Evolutionary conservation across 2,329 filamentous ascomycete genomes (phyloP), one percentile per base, ranked within the genome.

Genomic region (Clonostachys chloroleuca): DNA sequence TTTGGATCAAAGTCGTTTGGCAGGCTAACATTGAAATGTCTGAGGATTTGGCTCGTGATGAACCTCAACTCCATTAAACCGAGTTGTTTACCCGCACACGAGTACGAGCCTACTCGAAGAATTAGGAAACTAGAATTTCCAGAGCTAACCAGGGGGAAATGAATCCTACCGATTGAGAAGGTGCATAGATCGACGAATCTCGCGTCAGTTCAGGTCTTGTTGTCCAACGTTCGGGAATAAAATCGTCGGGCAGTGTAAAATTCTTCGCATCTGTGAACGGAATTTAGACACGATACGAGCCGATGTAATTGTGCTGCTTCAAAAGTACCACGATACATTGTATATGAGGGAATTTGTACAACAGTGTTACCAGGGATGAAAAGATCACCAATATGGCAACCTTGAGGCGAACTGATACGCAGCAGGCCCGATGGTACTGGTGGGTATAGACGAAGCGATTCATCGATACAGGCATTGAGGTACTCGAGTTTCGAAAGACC

Each of bases 361-460:
- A 65, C 59, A 6, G 59, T 64, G 40, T 62, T 57, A 1, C 67
- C 68, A 0, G 68, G 67, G n/a, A 70, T 61, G 34, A 58, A 62
- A 0, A 43, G 51, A 1, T 60, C 58, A 1, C 56, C 64, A 6
- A 73, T 54, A 6, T 51, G 49, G 18, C 66, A 47, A 3, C 68
- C 69, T 44, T 66, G 59, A 0, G 60, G 55, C 0, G 68, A 66
- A 2, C 66, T 70, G 12, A 61, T 49, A 4, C 68, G 56, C 35
- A 60, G 56, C 9, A 63, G 34, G 6, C 62, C 64, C 2, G 57
- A 55, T 1, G 63, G 62, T 2, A 67, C 59, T 5, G 66, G 55
- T 3, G 67, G 65, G 47, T 65, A 55, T 5, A 70, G 52, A 1
- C 67, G 55, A 24, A 70, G 53, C 0, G 62, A 46, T 49, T 73